Conservation (phyloP, 1,284 basidiomycete species). For the Fomes fomentarius region DNA sequence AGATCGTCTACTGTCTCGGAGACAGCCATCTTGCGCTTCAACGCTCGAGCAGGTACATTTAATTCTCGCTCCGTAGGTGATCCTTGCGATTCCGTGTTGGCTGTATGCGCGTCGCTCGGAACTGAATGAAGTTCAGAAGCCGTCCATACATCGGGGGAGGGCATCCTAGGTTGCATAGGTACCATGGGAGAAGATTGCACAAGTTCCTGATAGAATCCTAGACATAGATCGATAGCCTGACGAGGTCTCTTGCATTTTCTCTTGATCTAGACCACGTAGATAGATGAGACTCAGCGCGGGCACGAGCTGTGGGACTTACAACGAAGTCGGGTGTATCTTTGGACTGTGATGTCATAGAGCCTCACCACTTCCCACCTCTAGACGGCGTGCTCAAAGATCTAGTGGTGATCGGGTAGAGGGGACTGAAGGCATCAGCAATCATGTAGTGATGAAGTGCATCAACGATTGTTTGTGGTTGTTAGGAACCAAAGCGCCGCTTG, state of each 20-base stretch:
- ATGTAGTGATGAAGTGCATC: too few relatives aligned
- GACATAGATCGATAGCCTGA: not conserved
- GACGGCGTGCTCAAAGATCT: not conserved
- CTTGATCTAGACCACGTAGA: constrained; percentile 1
- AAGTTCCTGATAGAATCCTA: not conserved
- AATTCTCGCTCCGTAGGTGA: too few relatives aligned
- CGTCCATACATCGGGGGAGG: too few relatives aligned
- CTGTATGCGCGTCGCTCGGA: not conserved
- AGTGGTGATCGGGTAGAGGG: too few relatives aligned
- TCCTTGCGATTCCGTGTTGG: not conserved
- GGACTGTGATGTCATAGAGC: not conserved
- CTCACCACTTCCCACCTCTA: not conserved
- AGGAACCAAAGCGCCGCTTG: not conserved
- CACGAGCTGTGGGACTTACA: not conserved
- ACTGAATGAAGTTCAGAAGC: too few relatives aligned
- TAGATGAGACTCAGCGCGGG: too few relatives aligned
- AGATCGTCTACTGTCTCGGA: not conserved
- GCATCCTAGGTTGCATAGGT: too few relatives aligned
- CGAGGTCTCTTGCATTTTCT: not conserved
- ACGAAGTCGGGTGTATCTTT: not conserved
- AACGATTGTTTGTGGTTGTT: not conserved
- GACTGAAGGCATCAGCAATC: too few relatives aligned
- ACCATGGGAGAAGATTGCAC: not conserved
- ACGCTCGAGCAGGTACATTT: too few relatives aligned
- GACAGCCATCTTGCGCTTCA: too few relatives aligned